phyloP scores from a whole-genome alignment of 2,329 filamentous ascomycete species.

The Aquanectria penicillioides region DNA sequence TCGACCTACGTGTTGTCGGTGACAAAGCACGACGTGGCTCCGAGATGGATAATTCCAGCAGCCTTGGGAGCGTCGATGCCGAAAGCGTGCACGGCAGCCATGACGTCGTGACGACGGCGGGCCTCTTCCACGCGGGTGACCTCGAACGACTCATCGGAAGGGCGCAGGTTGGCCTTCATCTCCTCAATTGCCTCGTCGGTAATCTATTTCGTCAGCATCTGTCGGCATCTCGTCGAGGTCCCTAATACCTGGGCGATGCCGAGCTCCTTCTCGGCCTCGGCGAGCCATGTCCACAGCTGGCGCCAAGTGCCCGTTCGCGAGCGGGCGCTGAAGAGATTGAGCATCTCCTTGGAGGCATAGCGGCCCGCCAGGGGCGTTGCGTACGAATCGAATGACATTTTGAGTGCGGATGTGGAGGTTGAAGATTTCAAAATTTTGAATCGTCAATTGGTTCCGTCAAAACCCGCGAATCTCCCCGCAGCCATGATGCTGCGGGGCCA shows the following conservation, averaged over 20 bases:
- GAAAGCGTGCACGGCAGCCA: conserved; percentile 25
- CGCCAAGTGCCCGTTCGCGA: conserved; percentile 31
- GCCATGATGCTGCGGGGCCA: too few relatives aligned
- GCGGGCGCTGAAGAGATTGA: conserved; percentile 17
- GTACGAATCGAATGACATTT: conserved; percentile 27
- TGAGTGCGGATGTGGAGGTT: too few relatives aligned
- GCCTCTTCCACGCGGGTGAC: conserved; percentile 31
- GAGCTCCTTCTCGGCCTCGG: conserved; percentile 30
- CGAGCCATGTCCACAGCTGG: conserved; percentile 30
- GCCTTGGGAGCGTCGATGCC: conserved; percentile 26
- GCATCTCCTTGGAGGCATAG: conserved; percentile 25
- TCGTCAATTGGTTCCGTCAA: too few relatives aligned
- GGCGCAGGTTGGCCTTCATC: conserved; percentile 23
- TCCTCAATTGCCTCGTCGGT: conserved; percentile 31
- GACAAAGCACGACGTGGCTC: conserved; percentile 17
- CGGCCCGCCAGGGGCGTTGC: conserved; percentile 22
- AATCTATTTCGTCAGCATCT: too few relatives aligned
- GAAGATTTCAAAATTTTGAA: too few relatives aligned
- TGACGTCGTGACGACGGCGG: conserved; percentile 27
- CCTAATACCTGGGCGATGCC: conserved; percentile 21
- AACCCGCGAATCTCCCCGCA: too few relatives aligned
- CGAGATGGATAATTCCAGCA: conserved; percentile 30
- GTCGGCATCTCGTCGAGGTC: too few relatives aligned
- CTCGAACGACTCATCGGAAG: conserved; percentile 30
- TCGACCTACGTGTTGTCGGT: conserved; percentile 33